Evolutionary conservation across 345 rosid species (phyloP).

Genomic region (Citropsis articulata): DNA sequence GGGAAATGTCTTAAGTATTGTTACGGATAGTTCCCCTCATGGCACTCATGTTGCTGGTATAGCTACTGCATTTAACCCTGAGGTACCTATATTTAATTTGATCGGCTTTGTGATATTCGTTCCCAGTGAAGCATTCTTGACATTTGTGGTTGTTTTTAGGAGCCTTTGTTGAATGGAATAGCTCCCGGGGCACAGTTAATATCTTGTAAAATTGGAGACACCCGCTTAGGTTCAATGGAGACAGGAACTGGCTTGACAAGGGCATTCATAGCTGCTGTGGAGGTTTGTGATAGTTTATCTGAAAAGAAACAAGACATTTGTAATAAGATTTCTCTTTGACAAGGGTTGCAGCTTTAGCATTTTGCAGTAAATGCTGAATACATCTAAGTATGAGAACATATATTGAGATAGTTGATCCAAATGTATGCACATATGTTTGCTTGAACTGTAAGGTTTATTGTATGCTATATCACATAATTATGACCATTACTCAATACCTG

Average conservation of each 20-base stretch:
- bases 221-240: slow-evolving; percentile 94
- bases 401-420: neutral
- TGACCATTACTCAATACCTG: neutral
- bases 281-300: slow-evolving; percentile 47
- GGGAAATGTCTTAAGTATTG: slow-evolving; percentile 83
- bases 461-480: neutral
- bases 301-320: neutral
- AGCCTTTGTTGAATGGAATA: slow-evolving; percentile 85
- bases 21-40: slow-evolving; percentile 94
- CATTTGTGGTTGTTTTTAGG: slow-evolving; percentile 43
- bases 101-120: slow-evolving; percentile 9
- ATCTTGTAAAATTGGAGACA: slow-evolving; percentile 98
- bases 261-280: slow-evolving; percentile 87
- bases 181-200: slow-evolving; percentile 98
- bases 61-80: slow-evolving; percentile 86
- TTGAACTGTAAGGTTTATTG: neutral
- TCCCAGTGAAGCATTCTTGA: slow-evolving; percentile 4
- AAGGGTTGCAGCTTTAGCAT: neutral
- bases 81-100: slow-evolving; percentile 45
- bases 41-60: slow-evolving; percentile 99
- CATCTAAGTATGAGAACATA: neutral
- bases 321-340: slow-evolving; percentile 5
- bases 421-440: neutral
- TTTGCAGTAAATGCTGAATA: neutral
- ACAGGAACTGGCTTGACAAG: slow-evolving; percentile 95